A percentile compares a stretch with the other conserved stretches of the same genome.
These are phyloP conservation scores for Neospermospora avenae DNA, from an alignment of 2,329 filamentous ascomycete species.

Conservation along the genomic window DNA sequence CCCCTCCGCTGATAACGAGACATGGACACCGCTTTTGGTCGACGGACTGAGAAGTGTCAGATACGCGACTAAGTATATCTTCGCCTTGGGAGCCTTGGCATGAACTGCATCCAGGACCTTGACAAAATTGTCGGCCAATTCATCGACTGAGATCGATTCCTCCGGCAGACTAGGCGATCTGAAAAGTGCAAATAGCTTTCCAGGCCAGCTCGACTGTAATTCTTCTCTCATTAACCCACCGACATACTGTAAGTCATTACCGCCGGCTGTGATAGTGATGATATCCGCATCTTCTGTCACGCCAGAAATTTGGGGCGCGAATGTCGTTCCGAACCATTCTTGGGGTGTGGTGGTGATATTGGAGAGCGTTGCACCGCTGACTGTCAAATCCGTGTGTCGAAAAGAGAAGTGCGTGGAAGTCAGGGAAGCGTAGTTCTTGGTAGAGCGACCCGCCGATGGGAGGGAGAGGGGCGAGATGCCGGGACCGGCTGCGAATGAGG, in stretches of 20 bases:
- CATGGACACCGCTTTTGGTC: constrained; percentile 1
- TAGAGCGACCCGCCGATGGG: neutral
- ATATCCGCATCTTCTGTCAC: constrained; percentile 37
- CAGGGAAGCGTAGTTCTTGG: neutral
- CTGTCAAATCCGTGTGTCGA: neutral
- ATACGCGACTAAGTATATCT: constrained; percentile 13
- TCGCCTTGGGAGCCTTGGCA: neutral
- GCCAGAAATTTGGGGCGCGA: constrained; percentile 37
- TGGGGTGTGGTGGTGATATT: neutral
- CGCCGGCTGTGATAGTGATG: constrained; percentile 39
- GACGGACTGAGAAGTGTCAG: neutral
- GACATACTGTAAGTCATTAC: constrained; percentile 40
- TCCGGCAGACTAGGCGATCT: too few relatives aligned
- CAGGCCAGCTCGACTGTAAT: neutral
- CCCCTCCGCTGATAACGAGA: neutral
- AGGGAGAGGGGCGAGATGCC: constrained; percentile 4
- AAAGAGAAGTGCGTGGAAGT: neutral
- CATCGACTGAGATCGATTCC: neutral
- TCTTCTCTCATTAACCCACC: constrained; percentile 36
- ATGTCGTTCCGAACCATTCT: constrained; percentile 10
- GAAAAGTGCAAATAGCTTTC: neutral
- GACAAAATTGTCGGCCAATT: neutral
- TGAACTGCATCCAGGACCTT: constrained; percentile 3
- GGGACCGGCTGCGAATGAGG: constrained; percentile 11
- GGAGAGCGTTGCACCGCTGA: neutral